phyloP scores from a whole-genome alignment of 2,329 filamentous ascomycete species.

The Massarina eburnea region DNA sequence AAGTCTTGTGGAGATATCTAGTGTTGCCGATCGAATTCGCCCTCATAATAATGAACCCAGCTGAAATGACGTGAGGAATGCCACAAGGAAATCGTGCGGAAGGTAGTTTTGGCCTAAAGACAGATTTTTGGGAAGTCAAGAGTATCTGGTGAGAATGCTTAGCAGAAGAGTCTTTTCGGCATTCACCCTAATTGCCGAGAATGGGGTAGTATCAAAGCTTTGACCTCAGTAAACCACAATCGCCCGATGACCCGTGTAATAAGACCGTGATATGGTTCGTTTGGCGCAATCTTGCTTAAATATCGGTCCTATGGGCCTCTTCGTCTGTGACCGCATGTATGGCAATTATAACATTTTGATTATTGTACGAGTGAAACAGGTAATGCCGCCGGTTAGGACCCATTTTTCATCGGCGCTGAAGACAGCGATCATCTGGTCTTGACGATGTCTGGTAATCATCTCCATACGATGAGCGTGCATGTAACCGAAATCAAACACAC shows the following conservation, averaged over 20 bases:
- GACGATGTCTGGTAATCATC: neutral
- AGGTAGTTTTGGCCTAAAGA: too few species aligned
- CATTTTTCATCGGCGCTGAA: neutral
- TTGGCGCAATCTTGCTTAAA: neutral
- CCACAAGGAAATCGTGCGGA: too few species aligned
- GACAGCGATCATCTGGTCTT: neutral
- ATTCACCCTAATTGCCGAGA: neutral
- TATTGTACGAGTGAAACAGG: too few species aligned
- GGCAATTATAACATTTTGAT: neutral
- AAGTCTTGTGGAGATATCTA: too few species aligned
- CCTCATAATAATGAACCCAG: too few species aligned
- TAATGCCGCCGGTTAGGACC: neutral
- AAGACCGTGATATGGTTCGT: neutral
- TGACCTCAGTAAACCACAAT: too few species aligned
- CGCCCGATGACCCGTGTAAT: neutral
- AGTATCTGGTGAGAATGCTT: too few species aligned
- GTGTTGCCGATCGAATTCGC: too few species aligned
- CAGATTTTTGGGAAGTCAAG: too few species aligned
- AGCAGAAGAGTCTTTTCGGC: neutral
- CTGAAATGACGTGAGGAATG: too few species aligned
- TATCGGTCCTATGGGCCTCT: neutral
- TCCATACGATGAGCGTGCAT: neutral
- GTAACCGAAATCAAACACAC: neutral
- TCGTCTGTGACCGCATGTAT: too few species aligned
- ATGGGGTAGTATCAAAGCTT: too few species aligned